Evolutionary conservation across 2,329 filamentous ascomycete genomes (phyloP), one percentile per base, ranked within the genome.

Genomic region (Fusarium nodosum): DNA sequence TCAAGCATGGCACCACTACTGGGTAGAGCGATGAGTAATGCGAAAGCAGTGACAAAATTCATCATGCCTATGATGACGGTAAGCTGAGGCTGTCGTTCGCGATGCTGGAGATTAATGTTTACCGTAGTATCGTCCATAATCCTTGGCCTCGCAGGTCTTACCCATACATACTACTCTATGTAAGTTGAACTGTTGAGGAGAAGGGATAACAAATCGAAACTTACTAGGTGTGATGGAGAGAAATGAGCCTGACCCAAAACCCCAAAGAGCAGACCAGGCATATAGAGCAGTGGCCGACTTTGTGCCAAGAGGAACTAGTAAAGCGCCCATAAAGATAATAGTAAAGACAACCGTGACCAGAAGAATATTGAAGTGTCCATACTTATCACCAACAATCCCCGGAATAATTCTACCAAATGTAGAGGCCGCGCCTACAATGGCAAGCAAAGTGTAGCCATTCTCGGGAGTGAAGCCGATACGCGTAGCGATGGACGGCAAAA

Each of bases 201-300:
- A 3, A 20, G 12, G 2, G 3, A 10, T 3, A 11, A 8, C 1
- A 3, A 22, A 4, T 7, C 66, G 8, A 12, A 16, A 30, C 69
- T 44, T 16, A 75, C 74, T 74, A 45, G 75, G 77, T 2, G 79
- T 78, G 3, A 84, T 76, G 0, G 81, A 82, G n/a, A 85, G 74
- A 74, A 82, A 85, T 0, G 81, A 81, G 0, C 83, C 83, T 3
- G 82, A 83, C 0, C 82, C 82, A n/a, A 85, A 83, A 0, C 83
- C 84, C 73, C 83, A 86, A 1, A 85, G 67, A 0, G 80, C 82
- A 2, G 80, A 77, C 36, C 84, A 84, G 1, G 75, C 76, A 56
- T 84, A 85, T 4, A 85, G 68, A 0, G 80, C 81, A 0, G 72
- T 75, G 6, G 80, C 74, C 18, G 77, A 75, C 0, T 73, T 78